Conservation (phyloP, 1,284 basidiomycete species). For the Marasmius fiardii region DNA sequence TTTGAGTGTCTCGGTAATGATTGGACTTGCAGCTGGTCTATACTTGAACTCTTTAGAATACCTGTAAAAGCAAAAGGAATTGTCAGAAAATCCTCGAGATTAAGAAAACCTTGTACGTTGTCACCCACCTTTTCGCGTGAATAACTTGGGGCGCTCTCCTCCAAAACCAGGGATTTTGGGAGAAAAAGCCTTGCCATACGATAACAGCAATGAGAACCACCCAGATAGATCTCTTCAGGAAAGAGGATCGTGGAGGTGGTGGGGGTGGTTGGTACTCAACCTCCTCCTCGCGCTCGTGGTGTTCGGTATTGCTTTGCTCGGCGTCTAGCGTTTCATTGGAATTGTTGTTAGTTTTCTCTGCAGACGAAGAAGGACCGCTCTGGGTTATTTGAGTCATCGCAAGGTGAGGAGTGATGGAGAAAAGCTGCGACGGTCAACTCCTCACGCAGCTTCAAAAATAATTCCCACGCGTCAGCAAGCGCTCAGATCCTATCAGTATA, state of each 20-base stretch:
- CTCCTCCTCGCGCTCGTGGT: background rate
- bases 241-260: conserved; percentile 42
- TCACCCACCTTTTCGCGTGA: conserved; percentile 44
- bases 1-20: conserved; percentile 58
- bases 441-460: no score
- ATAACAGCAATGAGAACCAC: conserved; percentile 37
- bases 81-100: no score
- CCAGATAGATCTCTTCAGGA: conserved; percentile 45
- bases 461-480: no score
- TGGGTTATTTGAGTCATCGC: background rate
- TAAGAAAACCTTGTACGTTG: background rate
- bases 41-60: conserved; percentile 65
- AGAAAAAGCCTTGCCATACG: conserved; percentile 42
- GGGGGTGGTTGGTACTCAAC: conserved; percentile 25
- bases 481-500: no score
- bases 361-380: background rate
- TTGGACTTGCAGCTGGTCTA: conserved; percentile 65
- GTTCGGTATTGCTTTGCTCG: background rate
- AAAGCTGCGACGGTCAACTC: no score
- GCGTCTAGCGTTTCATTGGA: background rate
- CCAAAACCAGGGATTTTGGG: conserved; percentile 19
- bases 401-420: background rate
- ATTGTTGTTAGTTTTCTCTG: background rate
- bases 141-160: conserved; percentile 34
- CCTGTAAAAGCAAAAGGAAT: conserved; percentile 28